These are phyloP conservation scores for Verticillium nonalfalfae DNA, from an alignment of 2,329 filamentous ascomycete genomes.

Conservation along the genomic window DNA sequence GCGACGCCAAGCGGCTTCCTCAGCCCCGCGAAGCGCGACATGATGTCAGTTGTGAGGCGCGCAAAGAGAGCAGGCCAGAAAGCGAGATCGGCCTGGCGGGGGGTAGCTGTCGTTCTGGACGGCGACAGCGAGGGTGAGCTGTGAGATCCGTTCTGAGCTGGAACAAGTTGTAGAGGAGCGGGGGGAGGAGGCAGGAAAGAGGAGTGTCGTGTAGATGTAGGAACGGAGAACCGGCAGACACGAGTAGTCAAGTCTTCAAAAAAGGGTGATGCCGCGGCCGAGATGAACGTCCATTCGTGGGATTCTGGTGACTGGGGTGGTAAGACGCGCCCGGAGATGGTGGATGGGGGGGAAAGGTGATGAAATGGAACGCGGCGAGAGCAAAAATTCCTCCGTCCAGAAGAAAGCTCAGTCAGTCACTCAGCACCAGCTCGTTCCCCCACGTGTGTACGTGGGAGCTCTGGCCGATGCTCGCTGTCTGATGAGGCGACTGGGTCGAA, in stretches of 20 bases:
- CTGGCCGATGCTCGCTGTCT: background rate
- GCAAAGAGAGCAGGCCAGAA: background rate
- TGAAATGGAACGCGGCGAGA: background rate
- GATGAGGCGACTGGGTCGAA: background rate
- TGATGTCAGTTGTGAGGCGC: conserved; percentile 9
- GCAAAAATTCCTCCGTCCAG: background rate
- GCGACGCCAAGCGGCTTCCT: conserved; percentile 25
- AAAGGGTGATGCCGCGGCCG: background rate
- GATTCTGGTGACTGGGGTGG: background rate
- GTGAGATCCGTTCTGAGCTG: background rate
- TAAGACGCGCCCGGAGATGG: background rate
- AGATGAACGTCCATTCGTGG: background rate
- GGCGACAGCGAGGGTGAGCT: background rate
- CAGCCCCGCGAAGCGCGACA: conserved; percentile 27
- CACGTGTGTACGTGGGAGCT: background rate
- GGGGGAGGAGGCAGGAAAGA: background rate
- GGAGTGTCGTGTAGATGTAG: conserved; percentile 5
- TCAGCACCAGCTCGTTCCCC: background rate
- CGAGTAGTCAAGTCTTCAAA: background rate
- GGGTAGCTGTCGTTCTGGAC: background rate
- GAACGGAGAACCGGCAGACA: conserved; percentile 5
- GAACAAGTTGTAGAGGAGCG: background rate
- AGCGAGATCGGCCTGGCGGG: too few relatives aligned
- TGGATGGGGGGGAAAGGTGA: background rate
- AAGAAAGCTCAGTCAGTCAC: background rate